These are phyloP conservation scores for Phlegmacium glaucopus DNA, from an alignment of 768 basidiomycete genomes.

Conservation along the genomic window DNA sequence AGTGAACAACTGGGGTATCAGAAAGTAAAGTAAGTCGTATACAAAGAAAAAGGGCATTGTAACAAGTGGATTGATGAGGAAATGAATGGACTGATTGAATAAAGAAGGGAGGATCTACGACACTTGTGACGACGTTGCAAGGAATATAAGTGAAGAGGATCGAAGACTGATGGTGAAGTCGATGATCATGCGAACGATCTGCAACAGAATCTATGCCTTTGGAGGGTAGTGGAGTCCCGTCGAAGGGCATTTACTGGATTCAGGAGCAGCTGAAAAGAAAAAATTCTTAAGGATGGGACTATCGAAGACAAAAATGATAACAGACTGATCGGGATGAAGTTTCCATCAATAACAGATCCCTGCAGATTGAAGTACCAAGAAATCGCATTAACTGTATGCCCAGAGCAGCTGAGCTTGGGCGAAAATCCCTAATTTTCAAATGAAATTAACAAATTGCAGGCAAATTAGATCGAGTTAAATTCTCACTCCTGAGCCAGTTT, in stretches of 20 bases:
- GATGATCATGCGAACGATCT: no score
- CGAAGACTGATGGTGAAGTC: no score
- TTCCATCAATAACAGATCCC: conserved; percentile 67
- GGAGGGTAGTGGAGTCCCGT: conserved; percentile 58
- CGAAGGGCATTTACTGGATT: conserved; percentile 47
- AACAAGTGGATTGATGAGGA: no score
- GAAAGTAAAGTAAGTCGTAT: no score
- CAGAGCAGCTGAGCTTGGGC: conserved; percentile 31
- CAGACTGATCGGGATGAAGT: conserved; percentile 57
- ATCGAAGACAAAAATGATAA: neutral
- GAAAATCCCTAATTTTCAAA: conserved; percentile 38
- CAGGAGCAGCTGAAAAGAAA: conserved; percentile 42
- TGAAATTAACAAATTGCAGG: conserved; percentile 1
- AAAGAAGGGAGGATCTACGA: no score
- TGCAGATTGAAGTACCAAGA: conserved; percentile 63
- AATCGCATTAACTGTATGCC: conserved; percentile 33
- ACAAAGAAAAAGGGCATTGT: no score
- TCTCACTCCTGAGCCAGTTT: conserved; percentile 47
- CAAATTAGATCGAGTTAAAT: no score
- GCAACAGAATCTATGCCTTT: no score
- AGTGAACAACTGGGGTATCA: no score
- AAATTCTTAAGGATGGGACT: neutral
- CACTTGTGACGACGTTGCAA: no score
- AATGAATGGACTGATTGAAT: no score
- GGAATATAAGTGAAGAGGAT: no score